A percentile compares a stretch with the other conserved stretches of the same genome.
phyloP scores from a whole-genome alignment of 2,329 filamentous ascomycete genomes.

The Emmonsiellopsis sp. region DNA sequence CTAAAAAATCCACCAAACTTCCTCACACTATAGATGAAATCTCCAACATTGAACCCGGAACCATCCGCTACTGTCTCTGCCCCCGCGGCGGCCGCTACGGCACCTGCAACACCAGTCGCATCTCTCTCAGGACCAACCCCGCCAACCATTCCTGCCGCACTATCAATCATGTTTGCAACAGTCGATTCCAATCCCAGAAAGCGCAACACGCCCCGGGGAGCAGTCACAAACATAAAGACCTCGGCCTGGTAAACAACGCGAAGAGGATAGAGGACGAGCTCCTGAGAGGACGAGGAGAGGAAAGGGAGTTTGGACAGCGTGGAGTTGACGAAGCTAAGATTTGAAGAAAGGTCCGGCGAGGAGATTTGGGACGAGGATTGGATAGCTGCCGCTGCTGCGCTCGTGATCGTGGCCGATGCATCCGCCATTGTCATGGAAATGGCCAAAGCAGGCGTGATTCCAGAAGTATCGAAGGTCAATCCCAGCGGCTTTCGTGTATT shows the following conservation, averaged over 20 bases:
- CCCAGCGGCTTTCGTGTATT: too few species aligned
- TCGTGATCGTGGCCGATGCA: background rate
- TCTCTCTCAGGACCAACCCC: background rate
- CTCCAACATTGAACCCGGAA: conserved; percentile 29
- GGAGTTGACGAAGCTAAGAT: background rate
- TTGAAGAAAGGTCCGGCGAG: background rate
- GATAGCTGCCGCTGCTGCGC: background rate
- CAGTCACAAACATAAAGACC: conserved; percentile 11
- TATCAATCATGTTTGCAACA: conserved; percentile 5
- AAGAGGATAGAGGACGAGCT: conserved; percentile 9
- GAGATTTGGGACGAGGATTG: background rate
- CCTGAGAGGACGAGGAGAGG: background rate
- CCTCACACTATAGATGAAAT: conserved; percentile 45
- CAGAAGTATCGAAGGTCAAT: too few species aligned
- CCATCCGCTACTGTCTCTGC: conserved; percentile 21
- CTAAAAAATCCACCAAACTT: conserved; percentile 79
- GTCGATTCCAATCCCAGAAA: conserved; percentile 9
- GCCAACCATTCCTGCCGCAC: conserved; percentile 1
- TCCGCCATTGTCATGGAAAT: background rate
- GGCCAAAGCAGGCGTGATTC: background rate
- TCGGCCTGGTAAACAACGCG: conserved; percentile 12
- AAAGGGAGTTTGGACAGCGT: background rate
- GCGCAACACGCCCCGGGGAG: conserved; percentile 7
- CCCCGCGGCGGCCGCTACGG: conserved; percentile 27
- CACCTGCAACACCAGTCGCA: conserved; percentile 9